A percentile compares a stretch with the other conserved stretches of the same genome.
phyloP scores from a whole-genome alignment of 2,329 filamentous ascomycete species.

The Cercospora citrullina region DNA sequence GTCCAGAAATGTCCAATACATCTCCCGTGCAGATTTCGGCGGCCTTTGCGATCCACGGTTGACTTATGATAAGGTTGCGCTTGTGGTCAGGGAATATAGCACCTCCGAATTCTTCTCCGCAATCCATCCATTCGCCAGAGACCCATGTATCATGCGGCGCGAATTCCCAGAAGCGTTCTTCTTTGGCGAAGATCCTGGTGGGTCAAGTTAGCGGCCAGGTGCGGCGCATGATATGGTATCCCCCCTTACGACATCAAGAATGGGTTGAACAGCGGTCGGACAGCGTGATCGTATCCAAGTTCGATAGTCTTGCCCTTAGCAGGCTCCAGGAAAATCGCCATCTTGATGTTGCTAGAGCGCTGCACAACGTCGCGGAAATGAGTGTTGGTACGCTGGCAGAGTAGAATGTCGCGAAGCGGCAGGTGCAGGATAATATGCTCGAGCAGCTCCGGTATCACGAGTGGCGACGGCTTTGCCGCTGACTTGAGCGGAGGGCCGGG shows the following conservation, averaged over 20 bases:
- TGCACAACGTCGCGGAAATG: background rate
- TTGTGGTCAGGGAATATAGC: too few relatives aligned
- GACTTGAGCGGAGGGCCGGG: too few relatives aligned
- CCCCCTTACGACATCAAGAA: background rate
- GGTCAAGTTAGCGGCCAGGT: background rate
- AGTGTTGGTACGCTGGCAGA: background rate
- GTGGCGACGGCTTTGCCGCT: background rate
- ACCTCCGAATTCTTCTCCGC: too few relatives aligned
- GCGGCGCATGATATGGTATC: background rate
- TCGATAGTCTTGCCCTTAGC: background rate
- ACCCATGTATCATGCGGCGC: background rate
- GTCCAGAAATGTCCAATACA: too few relatives aligned
- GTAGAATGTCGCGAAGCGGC: background rate
- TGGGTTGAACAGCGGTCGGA: background rate
- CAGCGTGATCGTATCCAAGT: background rate
- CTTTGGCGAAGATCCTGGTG: background rate
- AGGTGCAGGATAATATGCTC: background rate
- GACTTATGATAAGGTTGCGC: too few relatives aligned
- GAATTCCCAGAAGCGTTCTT: background rate
- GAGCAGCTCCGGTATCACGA: background rate
- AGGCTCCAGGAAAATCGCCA: background rate
- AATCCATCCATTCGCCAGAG: too few relatives aligned
- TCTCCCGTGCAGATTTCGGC: too few relatives aligned
- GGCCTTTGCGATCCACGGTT: too few relatives aligned
- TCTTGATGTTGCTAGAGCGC: background rate